Percentiles rank a stretch among this genome's conserved stretches.
phyloP scores from a whole-genome alignment of 2,329 filamentous ascomycete genomes.

The Paraconiothyrium sp. region DNA sequence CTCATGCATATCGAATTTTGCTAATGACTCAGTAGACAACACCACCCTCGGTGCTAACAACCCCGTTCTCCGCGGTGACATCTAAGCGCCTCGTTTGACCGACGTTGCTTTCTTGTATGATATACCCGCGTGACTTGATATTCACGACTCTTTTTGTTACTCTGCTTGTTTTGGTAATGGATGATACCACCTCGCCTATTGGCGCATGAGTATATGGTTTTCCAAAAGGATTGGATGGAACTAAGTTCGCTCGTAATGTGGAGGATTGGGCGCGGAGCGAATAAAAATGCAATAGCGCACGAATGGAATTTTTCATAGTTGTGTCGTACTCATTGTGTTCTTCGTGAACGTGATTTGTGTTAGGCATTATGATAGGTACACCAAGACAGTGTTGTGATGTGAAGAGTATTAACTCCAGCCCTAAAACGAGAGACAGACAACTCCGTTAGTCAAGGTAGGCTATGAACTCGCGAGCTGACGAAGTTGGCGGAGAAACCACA shows the following conservation, averaged over 20 bases:
- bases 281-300: neutral
- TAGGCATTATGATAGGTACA: no score
- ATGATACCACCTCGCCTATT: constrained; percentile 46
- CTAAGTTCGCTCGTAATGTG: constrained; percentile 26
- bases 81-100: constrained; percentile 27
- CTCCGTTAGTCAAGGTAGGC: no score
- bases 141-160: constrained; percentile 35
- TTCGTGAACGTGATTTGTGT: no score
- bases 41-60: constrained; percentile 55
- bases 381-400: no score
- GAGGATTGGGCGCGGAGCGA: constrained; percentile 12
- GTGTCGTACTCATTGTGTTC: neutral
- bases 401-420: no score
- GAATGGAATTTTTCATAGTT: neutral
- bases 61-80: constrained; percentile 54
- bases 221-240: neutral
- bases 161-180: constrained; percentile 27
- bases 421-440: no score
- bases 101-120: neutral
- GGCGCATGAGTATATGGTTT: constrained; percentile 31
- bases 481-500: no score
- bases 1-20: constrained; percentile 18
- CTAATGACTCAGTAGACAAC: constrained; percentile 31
- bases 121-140: neutral
- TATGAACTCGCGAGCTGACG: no score